Evolutionary conservation across 139 green algal species (phyloP).

Genomic region (Asterochloris erici): DNA sequence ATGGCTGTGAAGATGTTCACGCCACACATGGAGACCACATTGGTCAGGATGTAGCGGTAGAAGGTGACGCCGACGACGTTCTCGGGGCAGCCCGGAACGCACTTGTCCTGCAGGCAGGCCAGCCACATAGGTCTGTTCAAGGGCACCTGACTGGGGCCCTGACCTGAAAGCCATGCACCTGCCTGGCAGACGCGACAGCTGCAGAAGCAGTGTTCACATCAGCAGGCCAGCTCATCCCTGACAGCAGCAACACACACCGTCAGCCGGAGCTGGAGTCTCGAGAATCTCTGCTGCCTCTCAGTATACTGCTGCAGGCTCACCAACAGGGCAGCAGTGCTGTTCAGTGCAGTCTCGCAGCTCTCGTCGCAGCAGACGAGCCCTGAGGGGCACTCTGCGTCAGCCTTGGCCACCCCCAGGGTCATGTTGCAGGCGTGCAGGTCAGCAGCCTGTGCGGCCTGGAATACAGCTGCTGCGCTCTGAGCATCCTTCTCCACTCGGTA

Average conservation of each 20-base stretch:
- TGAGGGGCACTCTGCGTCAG: constrained; percentile 18
- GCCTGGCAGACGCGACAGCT: no score
- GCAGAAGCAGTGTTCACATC: no score
- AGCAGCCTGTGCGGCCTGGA: no score
- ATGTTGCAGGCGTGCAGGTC: constrained; percentile 17
- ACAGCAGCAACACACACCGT: no score
- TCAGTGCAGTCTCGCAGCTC: not conserved
- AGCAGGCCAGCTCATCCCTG: no score
- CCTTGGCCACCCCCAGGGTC: not conserved
- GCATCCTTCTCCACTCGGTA: constrained; percentile 26
- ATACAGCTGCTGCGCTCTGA: not conserved
- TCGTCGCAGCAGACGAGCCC: constrained; percentile 21
- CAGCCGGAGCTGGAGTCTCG: no score
- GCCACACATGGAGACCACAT: constrained; percentile 26
- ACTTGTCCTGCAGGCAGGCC: constrained; percentile 19
- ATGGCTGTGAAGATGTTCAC: constrained; percentile 21
- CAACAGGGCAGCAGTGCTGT: constrained; percentile 1
- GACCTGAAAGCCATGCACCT: no score
- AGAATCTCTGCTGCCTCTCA: no score
- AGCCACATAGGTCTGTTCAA: not conserved
- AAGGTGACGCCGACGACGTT: constrained; percentile 36
- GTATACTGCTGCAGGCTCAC: not conserved
- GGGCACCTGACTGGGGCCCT: no score
- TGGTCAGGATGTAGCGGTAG: constrained; percentile 37
- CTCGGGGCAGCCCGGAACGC: constrained; percentile 33